phyloP scores from a whole-genome alignment of 169 alveolate species.

The Plasmodium reichenowi region DNA sequence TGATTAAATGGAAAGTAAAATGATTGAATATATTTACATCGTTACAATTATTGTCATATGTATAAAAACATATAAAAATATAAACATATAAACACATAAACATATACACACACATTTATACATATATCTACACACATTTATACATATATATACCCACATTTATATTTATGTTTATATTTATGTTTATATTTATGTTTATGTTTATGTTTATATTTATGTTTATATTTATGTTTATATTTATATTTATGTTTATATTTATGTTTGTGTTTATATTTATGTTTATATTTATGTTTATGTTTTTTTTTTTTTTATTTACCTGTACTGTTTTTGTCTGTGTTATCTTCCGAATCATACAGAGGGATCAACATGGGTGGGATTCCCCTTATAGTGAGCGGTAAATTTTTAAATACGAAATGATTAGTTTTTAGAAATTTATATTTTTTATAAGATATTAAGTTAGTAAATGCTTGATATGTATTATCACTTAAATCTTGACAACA shows the following conservation, averaged over 20 bases:
- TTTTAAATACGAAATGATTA: constrained; percentile 12
- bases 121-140: too few relatives aligned
- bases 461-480: constrained; percentile 22
- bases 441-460: constrained; percentile 17
- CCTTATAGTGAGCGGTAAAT: constrained; percentile 41
- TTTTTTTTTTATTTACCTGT: constrained; percentile 36
- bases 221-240: neutral
- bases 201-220: neutral
- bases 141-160: neutral
- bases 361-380: constrained; percentile 54
- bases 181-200: neutral
- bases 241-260: neutral
- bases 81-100: too few relatives aligned
- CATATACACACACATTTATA: too few relatives aligned
- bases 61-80: neutral
- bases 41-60: neutral
- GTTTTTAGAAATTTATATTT: constrained; percentile 26
- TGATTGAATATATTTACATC: neutral
- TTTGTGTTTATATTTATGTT: neutral
- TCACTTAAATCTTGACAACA: constrained; percentile 25
- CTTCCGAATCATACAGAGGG: constrained; percentile 43
- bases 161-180: neutral
- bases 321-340: constrained; percentile 42
- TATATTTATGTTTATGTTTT: neutral
- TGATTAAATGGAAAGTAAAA: neutral